Percentiles rank a stretch among this genome's conserved stretches.
phyloP scores from a whole-genome alignment of 495 filamentous ascomycete species.

The Sporormia fimetaria region DNA sequence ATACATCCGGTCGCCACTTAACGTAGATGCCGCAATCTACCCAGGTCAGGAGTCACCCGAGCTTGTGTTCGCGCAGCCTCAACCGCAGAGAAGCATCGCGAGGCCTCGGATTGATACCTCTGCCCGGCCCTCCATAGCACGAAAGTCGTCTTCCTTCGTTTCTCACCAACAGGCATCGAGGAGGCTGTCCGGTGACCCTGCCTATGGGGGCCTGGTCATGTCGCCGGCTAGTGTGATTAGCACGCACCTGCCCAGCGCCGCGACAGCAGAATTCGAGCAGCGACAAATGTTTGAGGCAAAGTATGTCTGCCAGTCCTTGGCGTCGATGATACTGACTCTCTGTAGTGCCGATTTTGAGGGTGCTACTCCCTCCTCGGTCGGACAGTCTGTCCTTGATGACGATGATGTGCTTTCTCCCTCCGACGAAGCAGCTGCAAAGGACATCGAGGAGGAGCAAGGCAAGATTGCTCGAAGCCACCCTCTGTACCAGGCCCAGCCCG shows the following conservation, averaged over 20 bases:
- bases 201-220: constrained; percentile 4
- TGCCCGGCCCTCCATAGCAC: not conserved
- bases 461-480: constrained; percentile 55
- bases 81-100: constrained; percentile 2
- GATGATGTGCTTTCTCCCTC: constrained; percentile 14
- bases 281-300: constrained; percentile 5
- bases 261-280: constrained; percentile 2
- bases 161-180: not conserved
- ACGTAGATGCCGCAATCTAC: constrained; percentile 5
- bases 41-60: constrained; percentile 6
- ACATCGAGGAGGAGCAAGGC: constrained; percentile 19
- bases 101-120: constrained; percentile 10
- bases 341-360: constrained; percentile 3
- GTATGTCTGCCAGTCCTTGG: constrained; percentile 3
- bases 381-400: constrained; percentile 17
- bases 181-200: constrained; percentile 2
- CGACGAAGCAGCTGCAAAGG: constrained; percentile 15
- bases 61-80: constrained; percentile 1
- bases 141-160: constrained; percentile 5
- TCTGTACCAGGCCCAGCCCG: constrained; percentile 60
- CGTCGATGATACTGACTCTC: not conserved
- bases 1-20: constrained; percentile 2
- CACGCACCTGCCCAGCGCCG: not conserved
- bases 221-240: constrained; percentile 8
- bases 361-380: constrained; percentile 2